Evolutionary conservation across 2,329 filamentous ascomycete genomes (phyloP).

Genomic region (Lachnellula occidentalis): DNA sequence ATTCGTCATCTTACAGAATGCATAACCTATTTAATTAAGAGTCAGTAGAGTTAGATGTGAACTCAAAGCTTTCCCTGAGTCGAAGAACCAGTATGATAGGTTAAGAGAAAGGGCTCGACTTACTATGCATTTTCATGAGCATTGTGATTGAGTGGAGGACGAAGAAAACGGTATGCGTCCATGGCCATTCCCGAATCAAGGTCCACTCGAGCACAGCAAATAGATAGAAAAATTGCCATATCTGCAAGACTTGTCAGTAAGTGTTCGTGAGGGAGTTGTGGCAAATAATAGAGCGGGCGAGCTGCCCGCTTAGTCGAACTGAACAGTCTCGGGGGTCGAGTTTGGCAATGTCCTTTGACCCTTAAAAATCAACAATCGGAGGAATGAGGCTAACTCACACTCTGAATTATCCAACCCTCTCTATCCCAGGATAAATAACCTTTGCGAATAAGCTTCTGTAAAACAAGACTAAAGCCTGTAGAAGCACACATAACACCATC

Average conservation of each 20-base stretch:
- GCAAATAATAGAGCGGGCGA: neutral
- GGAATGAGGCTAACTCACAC: slow-evolving; percentile 37
- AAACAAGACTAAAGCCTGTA: slow-evolving; percentile 58
- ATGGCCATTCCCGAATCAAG: slow-evolving; percentile 69
- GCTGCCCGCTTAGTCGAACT: too few relatives aligned
- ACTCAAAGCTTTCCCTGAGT: neutral
- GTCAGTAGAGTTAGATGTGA: neutral
- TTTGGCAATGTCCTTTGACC: neutral
- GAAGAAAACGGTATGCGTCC: slow-evolving; percentile 77
- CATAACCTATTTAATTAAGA: slow-evolving; percentile 43
- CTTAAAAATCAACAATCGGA: neutral
- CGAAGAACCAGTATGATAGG: neutral
- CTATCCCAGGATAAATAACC: slow-evolving; percentile 62
- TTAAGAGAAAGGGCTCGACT: neutral
- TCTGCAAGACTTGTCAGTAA: slow-evolving; percentile 30
- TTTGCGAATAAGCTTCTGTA: slow-evolving; percentile 57
- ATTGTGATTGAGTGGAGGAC: slow-evolving; percentile 69
- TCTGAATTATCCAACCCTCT: slow-evolving; percentile 68
- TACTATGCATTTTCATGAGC: slow-evolving; percentile 75
- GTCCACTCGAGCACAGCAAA: slow-evolving; percentile 58
- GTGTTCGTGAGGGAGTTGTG: neutral
- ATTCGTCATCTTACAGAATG: slow-evolving; percentile 45
- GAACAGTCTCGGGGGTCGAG: neutral
- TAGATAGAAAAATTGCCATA: slow-evolving; percentile 66
- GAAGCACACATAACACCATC: slow-evolving; percentile 65